These are phyloP conservation scores for Solanum bulbocastanum DNA, from an alignment of 257 asterid species.

Conservation along the genomic window DNA sequence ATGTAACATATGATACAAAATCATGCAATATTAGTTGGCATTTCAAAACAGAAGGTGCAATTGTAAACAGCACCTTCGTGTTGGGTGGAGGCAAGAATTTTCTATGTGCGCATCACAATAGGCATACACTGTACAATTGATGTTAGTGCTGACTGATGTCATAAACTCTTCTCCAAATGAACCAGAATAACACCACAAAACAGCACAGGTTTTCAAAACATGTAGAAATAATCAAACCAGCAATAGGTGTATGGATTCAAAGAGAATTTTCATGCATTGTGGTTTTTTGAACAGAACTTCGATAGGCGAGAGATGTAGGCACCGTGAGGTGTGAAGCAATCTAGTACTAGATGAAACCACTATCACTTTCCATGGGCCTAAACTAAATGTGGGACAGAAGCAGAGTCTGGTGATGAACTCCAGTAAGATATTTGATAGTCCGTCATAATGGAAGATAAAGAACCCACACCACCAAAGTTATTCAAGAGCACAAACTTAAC, in stretches of 20 bases:
- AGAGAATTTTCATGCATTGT: not conserved
- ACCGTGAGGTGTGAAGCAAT: not conserved
- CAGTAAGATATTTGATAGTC: not conserved
- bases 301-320: not conserved
- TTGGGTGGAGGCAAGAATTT: not conserved
- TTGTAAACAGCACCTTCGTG: no score
- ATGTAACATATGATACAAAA: not conserved
- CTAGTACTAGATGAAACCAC: not conserved
- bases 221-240: not conserved
- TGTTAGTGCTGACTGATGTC: not conserved
- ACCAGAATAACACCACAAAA: not conserved
- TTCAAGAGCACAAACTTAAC: not conserved
- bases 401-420: not conserved
- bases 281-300: not conserved
- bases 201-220: not conserved
- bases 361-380: not conserved
- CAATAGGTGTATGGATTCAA: not conserved
- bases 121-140: not conserved
- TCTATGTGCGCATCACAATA: not conserved
- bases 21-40: no score
- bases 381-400: not conserved
- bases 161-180: not conserved
- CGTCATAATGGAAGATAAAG: not conserved
- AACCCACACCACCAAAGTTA: not conserved
- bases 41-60: no score